Evolutionary conservation across 2,329 filamentous ascomycete species (phyloP).

Genomic region (Aspergillus ruber): DNA sequence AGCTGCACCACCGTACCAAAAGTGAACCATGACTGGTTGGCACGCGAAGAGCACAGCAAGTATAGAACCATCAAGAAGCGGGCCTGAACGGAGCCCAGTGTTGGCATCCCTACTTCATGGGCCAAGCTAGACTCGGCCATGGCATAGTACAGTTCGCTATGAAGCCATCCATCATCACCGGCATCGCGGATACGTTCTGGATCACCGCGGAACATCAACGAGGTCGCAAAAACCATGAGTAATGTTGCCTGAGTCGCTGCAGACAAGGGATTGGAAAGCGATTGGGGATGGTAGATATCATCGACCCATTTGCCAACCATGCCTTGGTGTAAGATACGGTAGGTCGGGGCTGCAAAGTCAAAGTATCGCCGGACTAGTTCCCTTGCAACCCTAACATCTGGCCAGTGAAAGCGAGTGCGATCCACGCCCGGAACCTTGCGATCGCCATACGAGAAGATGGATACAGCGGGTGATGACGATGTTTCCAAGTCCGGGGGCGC

Average conservation of each 20-base stretch:
- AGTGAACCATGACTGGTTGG: slow-evolving; percentile 32
- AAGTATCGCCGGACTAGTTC: slow-evolving; percentile 16
- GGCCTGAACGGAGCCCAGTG: slow-evolving; percentile 15
- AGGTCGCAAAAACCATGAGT: slow-evolving; percentile 14
- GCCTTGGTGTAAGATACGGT: slow-evolving; percentile 17
- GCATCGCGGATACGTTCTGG: slow-evolving; percentile 8
- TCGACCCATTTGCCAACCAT: slow-evolving; percentile 11
- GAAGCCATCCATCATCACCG: slow-evolving; percentile 8
- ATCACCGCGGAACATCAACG: slow-evolving; percentile 12
- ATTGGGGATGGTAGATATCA: slow-evolving; percentile 6
- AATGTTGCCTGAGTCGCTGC: slow-evolving; percentile 10
- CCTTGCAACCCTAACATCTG: slow-evolving; percentile 5
- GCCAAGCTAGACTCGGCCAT: slow-evolving; percentile 13
- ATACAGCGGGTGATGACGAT: slow-evolving; percentile 2
- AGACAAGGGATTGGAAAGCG: neutral
- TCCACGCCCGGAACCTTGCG: slow-evolving; percentile 7
- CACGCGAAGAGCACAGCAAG: slow-evolving; percentile 30
- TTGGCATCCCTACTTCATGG: slow-evolving; percentile 13
- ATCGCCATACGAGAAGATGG: slow-evolving; percentile 17
- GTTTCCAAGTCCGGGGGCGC: neutral
- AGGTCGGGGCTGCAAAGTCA: slow-evolving; percentile 19
- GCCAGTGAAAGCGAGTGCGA: slow-evolving; percentile 12
- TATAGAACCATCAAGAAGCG: slow-evolving; percentile 24
- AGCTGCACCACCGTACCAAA: slow-evolving; percentile 34
- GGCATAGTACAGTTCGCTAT: slow-evolving; percentile 16